Conservation (phyloP, 169 alveolate species). For the Plasmodium fragile region DNA sequence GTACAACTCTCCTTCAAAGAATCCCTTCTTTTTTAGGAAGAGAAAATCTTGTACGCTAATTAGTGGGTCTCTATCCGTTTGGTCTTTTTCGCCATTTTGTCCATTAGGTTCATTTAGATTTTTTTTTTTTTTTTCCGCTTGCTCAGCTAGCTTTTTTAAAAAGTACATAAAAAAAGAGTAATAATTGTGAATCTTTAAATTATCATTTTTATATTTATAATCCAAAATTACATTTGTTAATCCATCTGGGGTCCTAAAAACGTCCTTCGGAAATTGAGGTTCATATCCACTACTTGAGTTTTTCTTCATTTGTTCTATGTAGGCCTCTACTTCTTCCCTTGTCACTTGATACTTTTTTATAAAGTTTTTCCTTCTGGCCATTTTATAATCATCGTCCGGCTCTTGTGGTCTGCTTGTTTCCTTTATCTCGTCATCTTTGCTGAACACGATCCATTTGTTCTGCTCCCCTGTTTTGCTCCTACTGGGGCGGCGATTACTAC, state of each 20-base stretch:
- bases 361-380: conserved; percentile 21
- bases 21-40: conserved; percentile 78
- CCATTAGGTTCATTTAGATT: neutral
- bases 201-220: conserved; percentile 75
- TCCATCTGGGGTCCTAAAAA: conserved; percentile 76
- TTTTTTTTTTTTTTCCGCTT: neutral
- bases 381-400: conserved; percentile 37
- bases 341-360: conserved; percentile 55
- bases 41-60: conserved; percentile 58
- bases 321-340: conserved; percentile 53
- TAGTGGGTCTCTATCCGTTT: neutral
- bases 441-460: neutral
- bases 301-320: conserved; percentile 28
- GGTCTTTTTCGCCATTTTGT: neutral
- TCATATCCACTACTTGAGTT: conserved; percentile 68
- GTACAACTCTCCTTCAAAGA: conserved; percentile 81
- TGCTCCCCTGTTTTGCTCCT: neutral
- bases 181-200: conserved; percentile 64
- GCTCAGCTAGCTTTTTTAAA: conserved; percentile 40
- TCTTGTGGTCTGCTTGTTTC: neutral
- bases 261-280: conserved; percentile 70
- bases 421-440: neutral
- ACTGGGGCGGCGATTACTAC: neutral
- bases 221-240: conserved; percentile 59
- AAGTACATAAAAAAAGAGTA: conserved; percentile 60